Conservation (phyloP, 75 land plant genomes). For the Cupressus sempervirens region DNA sequence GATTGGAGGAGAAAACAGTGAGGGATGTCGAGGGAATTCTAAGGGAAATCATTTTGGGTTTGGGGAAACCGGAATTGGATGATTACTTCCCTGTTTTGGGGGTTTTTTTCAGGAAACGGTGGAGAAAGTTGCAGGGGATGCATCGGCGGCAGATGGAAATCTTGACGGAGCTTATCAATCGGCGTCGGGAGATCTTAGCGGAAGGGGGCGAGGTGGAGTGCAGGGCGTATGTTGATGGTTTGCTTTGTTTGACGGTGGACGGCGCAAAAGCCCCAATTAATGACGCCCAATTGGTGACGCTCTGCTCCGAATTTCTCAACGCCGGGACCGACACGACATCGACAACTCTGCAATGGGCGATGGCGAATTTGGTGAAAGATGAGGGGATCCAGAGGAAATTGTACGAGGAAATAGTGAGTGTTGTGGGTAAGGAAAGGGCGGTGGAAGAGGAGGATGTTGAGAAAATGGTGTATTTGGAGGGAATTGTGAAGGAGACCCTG, state of each 20-base stretch:
- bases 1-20: slow-evolving; percentile 11
- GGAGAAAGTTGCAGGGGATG: not conserved
- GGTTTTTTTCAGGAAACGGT: not conserved
- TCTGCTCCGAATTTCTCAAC: slow-evolving; percentile 29
- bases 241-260: not conserved
- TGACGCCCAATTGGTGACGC: slow-evolving; percentile 13
- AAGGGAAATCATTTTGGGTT: not conserved
- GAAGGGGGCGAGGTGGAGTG: not conserved
- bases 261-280: not conserved
- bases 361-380: slow-evolving; percentile 37
- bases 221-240: slow-evolving; percentile 14
- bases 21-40: not conserved
- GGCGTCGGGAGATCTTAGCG: not conserved
- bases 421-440: slow-evolving; percentile 4
- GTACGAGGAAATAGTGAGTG: slow-evolving; percentile 16
- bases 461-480: slow-evolving; percentile 11
- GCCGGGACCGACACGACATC: slow-evolving; percentile 36
- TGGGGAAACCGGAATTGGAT: not conserved
- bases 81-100: not conserved
- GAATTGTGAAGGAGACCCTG: slow-evolving; percentile 15
- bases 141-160: slow-evolving; percentile 7
- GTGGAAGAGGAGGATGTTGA: slow-evolving; percentile 12
- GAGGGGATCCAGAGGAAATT: slow-evolving; percentile 25
- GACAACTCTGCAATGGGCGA: slow-evolving; percentile 29
- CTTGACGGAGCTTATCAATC: slow-evolving; percentile 12